Percentiles rank a stretch among this genome's conserved stretches.
Conservation (phyloP, 306 rosid species). For the Sesbania bispinosa region DNA sequence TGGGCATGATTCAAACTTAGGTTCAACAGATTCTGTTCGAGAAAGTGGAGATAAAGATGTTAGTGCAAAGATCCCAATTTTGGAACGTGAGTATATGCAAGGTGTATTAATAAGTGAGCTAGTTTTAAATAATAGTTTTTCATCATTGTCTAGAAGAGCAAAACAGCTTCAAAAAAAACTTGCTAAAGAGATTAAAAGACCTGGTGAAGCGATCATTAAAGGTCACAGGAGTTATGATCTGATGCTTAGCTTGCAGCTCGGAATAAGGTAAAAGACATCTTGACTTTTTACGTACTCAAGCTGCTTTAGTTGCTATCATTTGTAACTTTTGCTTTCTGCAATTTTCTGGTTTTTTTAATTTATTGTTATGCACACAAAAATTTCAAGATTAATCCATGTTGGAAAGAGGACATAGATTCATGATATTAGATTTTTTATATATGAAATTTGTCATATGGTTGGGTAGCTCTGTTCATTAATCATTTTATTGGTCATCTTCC, state of each 20-base stretch:
- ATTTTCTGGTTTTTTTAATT: not conserved
- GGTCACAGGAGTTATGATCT: constrained; percentile 97
- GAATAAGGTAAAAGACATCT: constrained; percentile 72
- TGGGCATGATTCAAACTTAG: constrained; percentile 54
- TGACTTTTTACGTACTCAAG: not conserved
- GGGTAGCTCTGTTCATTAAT: not conserved
- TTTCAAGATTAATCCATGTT: not conserved
- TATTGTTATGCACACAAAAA: not conserved
- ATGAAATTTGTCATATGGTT: not conserved
- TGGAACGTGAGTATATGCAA: constrained; percentile 98
- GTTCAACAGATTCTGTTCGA: constrained; percentile 39
- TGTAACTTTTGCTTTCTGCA: not conserved
- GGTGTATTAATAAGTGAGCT: constrained; percentile 94
- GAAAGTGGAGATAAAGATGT: constrained; percentile 51
- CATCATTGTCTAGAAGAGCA: constrained; percentile 58
- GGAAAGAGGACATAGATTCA: not conserved
- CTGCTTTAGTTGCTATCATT: constrained; percentile 14
- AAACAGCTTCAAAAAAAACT: constrained; percentile 69
- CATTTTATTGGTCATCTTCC: not conserved
- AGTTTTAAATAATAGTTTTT: constrained; percentile 67
- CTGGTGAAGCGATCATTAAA: constrained; percentile 93
- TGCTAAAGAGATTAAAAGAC: constrained; percentile 73
- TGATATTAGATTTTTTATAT: not conserved
- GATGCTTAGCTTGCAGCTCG: constrained; percentile 99
- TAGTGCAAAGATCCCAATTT: constrained; percentile 51